Evolutionary conservation across 1,284 basidiomycete species (phyloP), one percentile per base, ranked within the genome.

Genomic region (Bondarzewia mesenterica): DNA sequence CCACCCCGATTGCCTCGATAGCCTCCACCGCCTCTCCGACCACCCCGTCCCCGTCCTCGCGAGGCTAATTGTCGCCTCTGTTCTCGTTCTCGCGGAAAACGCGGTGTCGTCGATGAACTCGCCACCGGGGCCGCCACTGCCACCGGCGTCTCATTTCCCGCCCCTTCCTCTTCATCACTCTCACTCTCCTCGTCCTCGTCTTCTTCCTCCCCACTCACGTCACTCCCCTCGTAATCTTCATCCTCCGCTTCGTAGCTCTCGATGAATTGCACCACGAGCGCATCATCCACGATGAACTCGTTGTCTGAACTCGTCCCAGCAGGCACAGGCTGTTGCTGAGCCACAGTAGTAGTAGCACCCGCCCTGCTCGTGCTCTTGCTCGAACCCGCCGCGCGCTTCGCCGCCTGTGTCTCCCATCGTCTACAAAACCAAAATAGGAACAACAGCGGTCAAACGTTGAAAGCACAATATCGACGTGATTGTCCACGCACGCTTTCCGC

Each of bases 401-500:
- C 39, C 4, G 36, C 46, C 12, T 35, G 37, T 8, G 47, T 16
- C 36, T 51, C 52, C 50, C 54, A 54, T 35, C 44, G 44, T 32
- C 52, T 52, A 42, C 20, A 37, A 15, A 43, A 3, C 10, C 5
- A n/a, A 10, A n/a, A 32, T 32, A n/a, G n/a, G n/a, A n/a, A n/a
- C n/a, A n/a, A 6, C 40, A 41, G 10, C 36, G 18, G 7, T 16
- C 15, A 22, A 8, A 5, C 10, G 35, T 16, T 7, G 21, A 25
- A 10, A 35, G 38, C 21, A 39, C 46, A 4, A 3, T n/a, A 32
- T 32, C 1, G 10, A 40, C 15, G 16, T 14, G 22, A 22, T 15
- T 43, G 5, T 18, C 23, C 26, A 54, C 60, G 27, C 44, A 66
- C 64, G 54, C 52, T 42, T 60, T 60, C n/a, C 64, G 54, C 26